phyloP scores from a whole-genome alignment of 345 rosid genomes.

The Stellera chamaejasme region DNA sequence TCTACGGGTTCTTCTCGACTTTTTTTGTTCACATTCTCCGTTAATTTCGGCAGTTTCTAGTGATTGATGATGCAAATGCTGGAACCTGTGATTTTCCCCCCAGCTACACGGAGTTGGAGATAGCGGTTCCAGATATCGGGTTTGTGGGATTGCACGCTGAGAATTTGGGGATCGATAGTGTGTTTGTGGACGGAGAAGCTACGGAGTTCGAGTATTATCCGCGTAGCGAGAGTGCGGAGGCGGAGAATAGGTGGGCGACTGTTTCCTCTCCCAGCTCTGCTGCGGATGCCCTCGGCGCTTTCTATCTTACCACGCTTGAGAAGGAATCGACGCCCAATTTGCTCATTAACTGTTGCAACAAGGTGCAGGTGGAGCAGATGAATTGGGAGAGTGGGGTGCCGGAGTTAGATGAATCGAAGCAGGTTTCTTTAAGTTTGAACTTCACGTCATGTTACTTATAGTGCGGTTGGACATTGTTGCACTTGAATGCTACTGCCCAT shows the following conservation, averaged over 20 bases:
- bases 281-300: constrained; percentile 74
- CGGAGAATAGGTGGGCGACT: constrained; percentile 45
- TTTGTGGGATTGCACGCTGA: constrained; percentile 86
- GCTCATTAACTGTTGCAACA: constrained; percentile 88
- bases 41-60: not conserved
- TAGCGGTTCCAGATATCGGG: constrained; percentile 88
- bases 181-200: constrained; percentile 83
- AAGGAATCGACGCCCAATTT: constrained; percentile 65
- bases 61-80: not conserved
- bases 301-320: constrained; percentile 56
- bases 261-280: constrained; percentile 55
- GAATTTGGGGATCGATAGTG: constrained; percentile 83
- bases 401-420: constrained; percentile 50
- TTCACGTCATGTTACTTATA: not conserved
- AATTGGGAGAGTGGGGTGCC: constrained; percentile 52
- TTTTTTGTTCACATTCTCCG: not conserved
- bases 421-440: constrained; percentile 27
- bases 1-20: constrained; percentile 54
- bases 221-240: constrained; percentile 38
- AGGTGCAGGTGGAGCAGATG: constrained; percentile 44
- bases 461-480: not conserved
- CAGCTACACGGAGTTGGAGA: constrained; percentile 90
- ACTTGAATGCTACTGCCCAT: constrained; percentile 2
- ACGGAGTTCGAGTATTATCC: constrained; percentile 93
- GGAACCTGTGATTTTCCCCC: not conserved